Evolutionary conservation across 2,329 filamentous ascomycete species (phyloP).

Genomic region (Calycina herbarum): DNA sequence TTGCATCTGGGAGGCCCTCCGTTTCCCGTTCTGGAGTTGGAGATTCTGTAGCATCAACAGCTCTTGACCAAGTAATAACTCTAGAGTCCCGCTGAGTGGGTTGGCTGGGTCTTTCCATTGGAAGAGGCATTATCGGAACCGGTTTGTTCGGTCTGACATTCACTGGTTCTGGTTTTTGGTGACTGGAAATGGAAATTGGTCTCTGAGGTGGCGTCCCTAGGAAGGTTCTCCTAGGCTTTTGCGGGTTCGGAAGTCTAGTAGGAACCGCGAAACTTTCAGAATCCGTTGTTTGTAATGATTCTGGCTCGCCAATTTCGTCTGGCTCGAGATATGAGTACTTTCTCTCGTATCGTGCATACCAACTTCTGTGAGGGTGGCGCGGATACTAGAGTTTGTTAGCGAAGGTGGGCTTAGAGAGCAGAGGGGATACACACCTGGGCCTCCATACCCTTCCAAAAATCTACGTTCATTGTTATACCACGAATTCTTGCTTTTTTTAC

Average conservation of each 20-base stretch:
- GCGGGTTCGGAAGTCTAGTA: not conserved
- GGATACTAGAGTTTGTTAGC: constrained; percentile 25
- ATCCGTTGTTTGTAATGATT: not conserved
- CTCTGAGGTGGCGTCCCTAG: not conserved
- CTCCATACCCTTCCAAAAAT: constrained; percentile 29
- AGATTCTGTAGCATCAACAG: constrained; percentile 31
- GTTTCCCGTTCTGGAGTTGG: constrained; percentile 14
- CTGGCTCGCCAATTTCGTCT: constrained; percentile 4
- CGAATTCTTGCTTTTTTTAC: constrained; percentile 18
- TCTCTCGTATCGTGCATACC: constrained; percentile 22
- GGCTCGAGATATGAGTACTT: constrained; percentile 19
- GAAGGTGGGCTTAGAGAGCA: not conserved
- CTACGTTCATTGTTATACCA: constrained; percentile 8
- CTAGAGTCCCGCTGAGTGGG: constrained; percentile 31
- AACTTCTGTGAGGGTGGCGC: constrained; percentile 23
- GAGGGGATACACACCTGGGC: constrained; percentile 24
- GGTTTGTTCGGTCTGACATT: not conserved
- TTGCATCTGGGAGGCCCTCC: constrained; percentile 25
- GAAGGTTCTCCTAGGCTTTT: not conserved
- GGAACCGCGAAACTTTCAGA: not conserved
- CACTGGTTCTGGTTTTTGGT: not conserved
- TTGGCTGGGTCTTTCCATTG: constrained; percentile 24
- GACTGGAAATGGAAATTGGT: not conserved
- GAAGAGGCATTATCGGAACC: not conserved
- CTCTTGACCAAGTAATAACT: constrained; percentile 35